phyloP scores from a whole-genome alignment of 768 basidiomycete genomes.

The Lactifluus volemus region DNA sequence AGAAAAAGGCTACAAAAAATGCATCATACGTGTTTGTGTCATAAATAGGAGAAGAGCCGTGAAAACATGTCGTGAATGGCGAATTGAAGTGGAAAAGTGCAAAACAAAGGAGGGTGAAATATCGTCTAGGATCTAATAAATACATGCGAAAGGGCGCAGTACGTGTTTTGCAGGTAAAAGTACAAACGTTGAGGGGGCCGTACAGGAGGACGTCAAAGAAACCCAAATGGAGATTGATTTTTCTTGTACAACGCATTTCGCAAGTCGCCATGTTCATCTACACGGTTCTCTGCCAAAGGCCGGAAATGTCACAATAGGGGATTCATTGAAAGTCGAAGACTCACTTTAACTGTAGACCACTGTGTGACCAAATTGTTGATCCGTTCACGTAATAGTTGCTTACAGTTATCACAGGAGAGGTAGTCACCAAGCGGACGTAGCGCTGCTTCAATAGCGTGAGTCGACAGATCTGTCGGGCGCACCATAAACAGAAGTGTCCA shows the following conservation, averaged over 20 bases:
- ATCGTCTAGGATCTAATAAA: neutral
- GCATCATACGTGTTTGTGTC: neutral
- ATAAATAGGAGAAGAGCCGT: neutral
- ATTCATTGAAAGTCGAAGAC: slow-evolving; percentile 5
- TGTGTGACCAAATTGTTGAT: slow-evolving; percentile 60
- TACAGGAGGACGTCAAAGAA: neutral
- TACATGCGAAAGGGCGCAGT: neutral
- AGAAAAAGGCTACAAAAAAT: too few species aligned
- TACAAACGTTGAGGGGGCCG: neutral
- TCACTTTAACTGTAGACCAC: slow-evolving; percentile 74
- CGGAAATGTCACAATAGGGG: neutral
- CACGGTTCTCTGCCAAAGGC: slow-evolving; percentile 8
- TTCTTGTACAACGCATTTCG: neutral
- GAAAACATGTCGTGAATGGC: neutral
- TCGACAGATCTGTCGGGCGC: slow-evolving; percentile 54
- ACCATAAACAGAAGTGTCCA: neutral
- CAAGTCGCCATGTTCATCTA: neutral
- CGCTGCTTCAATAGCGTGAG: slow-evolving; percentile 61
- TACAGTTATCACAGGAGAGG: slow-evolving; percentile 62
- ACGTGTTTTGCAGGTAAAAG: neutral
- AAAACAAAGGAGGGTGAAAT: neutral
- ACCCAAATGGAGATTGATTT: too few species aligned
- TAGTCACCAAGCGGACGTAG: slow-evolving; percentile 62
- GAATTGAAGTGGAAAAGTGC: neutral
- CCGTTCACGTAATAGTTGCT: slow-evolving; percentile 50